phyloP scores from a whole-genome alignment of 257 asterid genomes.

The Solanum stenotomum region DNA sequence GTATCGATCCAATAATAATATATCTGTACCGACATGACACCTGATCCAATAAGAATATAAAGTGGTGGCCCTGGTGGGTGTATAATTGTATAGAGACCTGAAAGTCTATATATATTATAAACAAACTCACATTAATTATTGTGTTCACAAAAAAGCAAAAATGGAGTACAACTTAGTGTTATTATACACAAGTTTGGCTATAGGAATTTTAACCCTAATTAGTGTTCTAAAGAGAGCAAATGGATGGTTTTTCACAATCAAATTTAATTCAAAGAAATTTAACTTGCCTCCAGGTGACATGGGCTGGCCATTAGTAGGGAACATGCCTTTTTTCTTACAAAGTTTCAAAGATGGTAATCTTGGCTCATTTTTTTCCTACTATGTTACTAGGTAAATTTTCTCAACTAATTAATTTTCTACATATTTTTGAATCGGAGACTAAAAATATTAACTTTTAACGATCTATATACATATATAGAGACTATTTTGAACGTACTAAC shows the following conservation, averaged over 20 bases:
- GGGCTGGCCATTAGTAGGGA: neutral
- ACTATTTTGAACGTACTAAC: neutral
- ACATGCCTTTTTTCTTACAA: neutral
- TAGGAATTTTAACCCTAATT: neutral
- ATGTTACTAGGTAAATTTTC: neutral
- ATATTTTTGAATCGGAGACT: too few species aligned
- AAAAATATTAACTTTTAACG: neutral
- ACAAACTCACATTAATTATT: neutral
- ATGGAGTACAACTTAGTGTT: neutral
- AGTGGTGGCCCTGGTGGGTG: neutral
- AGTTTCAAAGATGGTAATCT: too few species aligned
- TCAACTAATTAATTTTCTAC: too few species aligned
- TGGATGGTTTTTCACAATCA: neutral
- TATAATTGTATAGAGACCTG: neutral
- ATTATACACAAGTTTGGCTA: neutral
- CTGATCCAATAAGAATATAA: too few species aligned
- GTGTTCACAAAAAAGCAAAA: neutral
- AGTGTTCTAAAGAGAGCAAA: neutral
- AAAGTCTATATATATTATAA: too few species aligned
- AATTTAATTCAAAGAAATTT: neutral
- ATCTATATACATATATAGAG: neutral
- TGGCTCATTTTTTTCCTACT: neutral
- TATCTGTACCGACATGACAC: neutral
- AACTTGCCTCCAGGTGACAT: neutral
- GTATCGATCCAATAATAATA: too few species aligned